These are phyloP conservation scores for Trichoderma sp. DNA, from an alignment of 2,329 filamentous ascomycete species.

Conservation along the genomic window DNA sequence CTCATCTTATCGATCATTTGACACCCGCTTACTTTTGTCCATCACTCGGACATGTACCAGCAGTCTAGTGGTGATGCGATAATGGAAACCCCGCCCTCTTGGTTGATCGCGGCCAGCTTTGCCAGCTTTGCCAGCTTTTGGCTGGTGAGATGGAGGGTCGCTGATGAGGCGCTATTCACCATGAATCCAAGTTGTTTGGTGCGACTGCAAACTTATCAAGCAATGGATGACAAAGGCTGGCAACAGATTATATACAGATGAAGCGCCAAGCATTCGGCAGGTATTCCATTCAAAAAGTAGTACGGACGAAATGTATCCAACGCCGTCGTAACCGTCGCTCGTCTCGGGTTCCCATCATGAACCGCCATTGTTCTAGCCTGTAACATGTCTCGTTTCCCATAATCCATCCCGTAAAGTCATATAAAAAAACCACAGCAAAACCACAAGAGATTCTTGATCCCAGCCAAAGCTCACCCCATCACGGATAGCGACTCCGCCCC, in stretches of 20 bases:
- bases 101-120: neutral
- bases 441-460: neutral
- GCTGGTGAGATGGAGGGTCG: neutral
- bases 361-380: neutral
- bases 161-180: neutral
- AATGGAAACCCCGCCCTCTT: neutral
- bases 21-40: no score
- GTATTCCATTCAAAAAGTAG: neutral
- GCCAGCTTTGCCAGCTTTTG: neutral
- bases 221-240: no score
- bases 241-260: no score
- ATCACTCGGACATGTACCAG: neutral
- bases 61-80: neutral
- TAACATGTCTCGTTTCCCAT: neutral
- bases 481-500: constrained; percentile 33
- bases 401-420: neutral
- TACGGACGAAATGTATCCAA: neutral
- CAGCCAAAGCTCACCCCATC: neutral
- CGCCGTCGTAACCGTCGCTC: neutral
- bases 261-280: neutral
- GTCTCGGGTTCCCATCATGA: neutral
- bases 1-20: no score
- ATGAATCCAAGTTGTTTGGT: neutral
- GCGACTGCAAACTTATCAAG: neutral
- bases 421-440: neutral